Percentiles rank a stretch among this genome's conserved stretches.
These are phyloP conservation scores for Exophiala bonariae DNA, from an alignment of 2,329 filamentous ascomycete genomes.

Conservation along the genomic window DNA sequence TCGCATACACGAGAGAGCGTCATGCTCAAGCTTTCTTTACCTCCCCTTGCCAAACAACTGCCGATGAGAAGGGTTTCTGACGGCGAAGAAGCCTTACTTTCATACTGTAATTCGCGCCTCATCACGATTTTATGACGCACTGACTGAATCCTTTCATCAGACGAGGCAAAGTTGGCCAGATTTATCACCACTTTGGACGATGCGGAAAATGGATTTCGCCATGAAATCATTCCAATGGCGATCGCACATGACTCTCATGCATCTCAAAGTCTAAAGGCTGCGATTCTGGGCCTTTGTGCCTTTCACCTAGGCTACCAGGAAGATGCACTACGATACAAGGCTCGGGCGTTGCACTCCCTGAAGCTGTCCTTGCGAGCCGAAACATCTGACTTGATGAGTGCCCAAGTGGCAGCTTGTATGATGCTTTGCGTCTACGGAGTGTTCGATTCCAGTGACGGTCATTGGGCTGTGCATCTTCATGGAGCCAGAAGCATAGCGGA, in stretches of 20 bases:
- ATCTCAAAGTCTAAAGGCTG: slow-evolving; percentile 1
- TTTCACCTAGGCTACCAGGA: slow-evolving; percentile 1
- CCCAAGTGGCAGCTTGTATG: slow-evolving; percentile 5
- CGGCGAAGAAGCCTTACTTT: not conserved
- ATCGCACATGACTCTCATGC: not conserved
- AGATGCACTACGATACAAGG: slow-evolving; percentile 1
- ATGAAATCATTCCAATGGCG: slow-evolving; percentile 5
- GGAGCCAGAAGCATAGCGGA: not conserved
- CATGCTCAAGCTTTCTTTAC: too few relatives aligned
- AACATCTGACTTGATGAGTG: not conserved
- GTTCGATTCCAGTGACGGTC: slow-evolving; percentile 4
- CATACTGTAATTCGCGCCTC: slow-evolving; percentile 6
- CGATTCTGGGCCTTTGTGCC: slow-evolving; percentile 1
- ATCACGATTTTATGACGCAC: too few relatives aligned
- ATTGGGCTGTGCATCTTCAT: slow-evolving; percentile 3
- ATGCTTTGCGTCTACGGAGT: slow-evolving; percentile 6
- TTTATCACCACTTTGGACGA: slow-evolving; percentile 7
- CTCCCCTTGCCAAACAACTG: not conserved
- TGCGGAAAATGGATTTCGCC: slow-evolving; percentile 8
- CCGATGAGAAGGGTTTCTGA: not conserved
- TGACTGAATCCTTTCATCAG: not conserved
- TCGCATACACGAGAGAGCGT: too few relatives aligned
- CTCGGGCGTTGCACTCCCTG: not conserved
- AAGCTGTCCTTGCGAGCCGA: not conserved
- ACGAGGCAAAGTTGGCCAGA: slow-evolving; percentile 1